A percentile compares a stretch with the other conserved stretches of the same genome.
phyloP scores from a whole-genome alignment of 2,329 filamentous ascomycete species.

The Zasmidium angulare region DNA sequence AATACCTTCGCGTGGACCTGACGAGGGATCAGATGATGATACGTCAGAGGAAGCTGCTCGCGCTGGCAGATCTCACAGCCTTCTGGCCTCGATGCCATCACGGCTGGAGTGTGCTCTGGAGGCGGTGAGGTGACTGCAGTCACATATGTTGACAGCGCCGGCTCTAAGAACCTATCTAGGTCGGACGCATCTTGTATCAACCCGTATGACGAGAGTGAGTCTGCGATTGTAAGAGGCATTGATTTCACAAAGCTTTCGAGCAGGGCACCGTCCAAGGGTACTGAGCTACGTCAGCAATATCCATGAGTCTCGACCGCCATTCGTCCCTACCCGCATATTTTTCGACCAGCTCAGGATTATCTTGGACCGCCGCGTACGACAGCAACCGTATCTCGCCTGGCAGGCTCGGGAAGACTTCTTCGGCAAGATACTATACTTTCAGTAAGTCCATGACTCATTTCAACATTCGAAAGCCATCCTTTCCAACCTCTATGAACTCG shows the following conservation, averaged over 20 bases:
- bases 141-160: constrained; percentile 65
- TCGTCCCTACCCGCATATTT: constrained; percentile 48
- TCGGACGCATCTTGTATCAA: constrained; percentile 55
- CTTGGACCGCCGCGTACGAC: constrained; percentile 58
- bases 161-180: constrained; percentile 58
- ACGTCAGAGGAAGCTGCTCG: constrained; percentile 73
- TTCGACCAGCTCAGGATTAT: constrained; percentile 50
- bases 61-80: constrained; percentile 76
- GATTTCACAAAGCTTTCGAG: constrained; percentile 51
- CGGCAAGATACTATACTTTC: constrained; percentile 62
- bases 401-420: constrained; percentile 66
- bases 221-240: constrained; percentile 61
- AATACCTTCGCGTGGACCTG: constrained; percentile 73
- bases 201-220: constrained; percentile 67
- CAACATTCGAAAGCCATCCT: background rate
- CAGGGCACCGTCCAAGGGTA: constrained; percentile 44
- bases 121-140: constrained; percentile 59
- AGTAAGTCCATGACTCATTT: background rate
- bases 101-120: constrained; percentile 55
- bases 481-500: constrained; percentile 69
- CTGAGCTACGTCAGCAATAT: background rate
- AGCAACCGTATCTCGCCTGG: constrained; percentile 62
- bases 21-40: constrained; percentile 83
- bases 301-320: constrained; percentile 26
- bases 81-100: constrained; percentile 48